Conservation (phyloP, 768 basidiomycete species). For the Albatrellus ellisii region DNA sequence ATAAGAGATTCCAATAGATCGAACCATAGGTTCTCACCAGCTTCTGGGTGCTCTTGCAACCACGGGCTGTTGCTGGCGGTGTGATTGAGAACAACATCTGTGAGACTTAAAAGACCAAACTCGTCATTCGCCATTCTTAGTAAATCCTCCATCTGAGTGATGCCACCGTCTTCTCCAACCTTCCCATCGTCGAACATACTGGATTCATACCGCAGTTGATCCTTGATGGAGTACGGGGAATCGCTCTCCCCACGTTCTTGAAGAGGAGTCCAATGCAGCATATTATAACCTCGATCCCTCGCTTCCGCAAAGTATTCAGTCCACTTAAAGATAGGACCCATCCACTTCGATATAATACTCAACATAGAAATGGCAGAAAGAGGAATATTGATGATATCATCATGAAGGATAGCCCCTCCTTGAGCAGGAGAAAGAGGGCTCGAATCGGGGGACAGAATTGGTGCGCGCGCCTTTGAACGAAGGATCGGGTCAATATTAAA, state of each 20-base stretch:
- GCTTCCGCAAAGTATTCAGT: constrained; percentile 70
- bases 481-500: constrained; percentile 95
- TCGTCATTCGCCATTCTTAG: constrained; percentile 66
- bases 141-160: constrained; percentile 44
- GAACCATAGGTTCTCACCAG: constrained; percentile 47
- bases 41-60: constrained; percentile 91
- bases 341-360: constrained; percentile 95
- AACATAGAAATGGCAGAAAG: constrained; percentile 83
- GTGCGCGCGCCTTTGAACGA: constrained; percentile 54
- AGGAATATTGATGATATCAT: constrained; percentile 53
- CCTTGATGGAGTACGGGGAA: constrained; percentile 88
- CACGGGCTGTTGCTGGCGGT: constrained; percentile 91
- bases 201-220: constrained; percentile 78
- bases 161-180: constrained; percentile 35
- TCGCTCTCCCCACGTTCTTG: constrained; percentile 84
- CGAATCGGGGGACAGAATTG: constrained; percentile 50
- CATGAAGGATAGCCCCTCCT: constrained; percentile 37
- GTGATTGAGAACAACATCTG: constrained; percentile 95
- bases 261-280: constrained; percentile 94
- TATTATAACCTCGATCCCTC: constrained; percentile 86
- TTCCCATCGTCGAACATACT: constrained; percentile 39
- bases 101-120: constrained; percentile 80
- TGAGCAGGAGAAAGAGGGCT: constrained; percentile 37
- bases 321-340: constrained; percentile 80
- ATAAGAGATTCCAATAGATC: neutral